Evolutionary conservation across 2,329 filamentous ascomycete genomes (phyloP).

Genomic region (Diaporthe sp.): DNA sequence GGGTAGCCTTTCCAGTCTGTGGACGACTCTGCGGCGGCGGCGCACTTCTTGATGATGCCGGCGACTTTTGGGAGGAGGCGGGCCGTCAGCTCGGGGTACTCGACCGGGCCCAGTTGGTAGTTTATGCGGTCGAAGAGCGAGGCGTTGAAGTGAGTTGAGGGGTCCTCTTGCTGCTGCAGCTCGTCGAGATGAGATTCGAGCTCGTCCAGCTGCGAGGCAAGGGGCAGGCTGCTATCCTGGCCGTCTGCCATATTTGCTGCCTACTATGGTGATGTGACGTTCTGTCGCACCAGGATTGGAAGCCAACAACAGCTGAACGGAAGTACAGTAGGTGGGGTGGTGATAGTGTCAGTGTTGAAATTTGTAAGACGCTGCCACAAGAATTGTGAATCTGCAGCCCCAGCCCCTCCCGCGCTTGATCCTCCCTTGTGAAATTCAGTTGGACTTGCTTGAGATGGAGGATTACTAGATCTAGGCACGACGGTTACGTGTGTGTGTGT

Average conservation of each 20-base stretch:
- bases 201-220: constrained; percentile 57
- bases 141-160: constrained; percentile 58
- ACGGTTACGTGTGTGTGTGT: neutral
- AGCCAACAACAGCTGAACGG: neutral
- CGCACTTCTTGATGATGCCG: constrained; percentile 64
- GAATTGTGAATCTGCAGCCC: neutral
- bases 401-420: neutral
- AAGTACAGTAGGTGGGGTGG: neutral
- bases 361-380: neutral
- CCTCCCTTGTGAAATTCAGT: neutral
- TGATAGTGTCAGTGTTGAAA: neutral
- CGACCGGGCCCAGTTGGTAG: constrained; percentile 40
- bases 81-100: constrained; percentile 61
- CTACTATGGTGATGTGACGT: neutral
- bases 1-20: constrained; percentile 54
- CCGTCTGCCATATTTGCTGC: constrained; percentile 29
- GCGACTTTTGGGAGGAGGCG: constrained; percentile 68
- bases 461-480: neutral
- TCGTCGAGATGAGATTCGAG: constrained; percentile 68
- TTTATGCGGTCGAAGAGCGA: constrained; percentile 65
- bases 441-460: neutral
- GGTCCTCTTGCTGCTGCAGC: constrained; percentile 56
- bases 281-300: neutral
- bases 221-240: constrained; percentile 11
- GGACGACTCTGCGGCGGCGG: constrained; percentile 50